phyloP scores from a whole-genome alignment of 805 yeast species.

The Millerozyma miso region DNA sequence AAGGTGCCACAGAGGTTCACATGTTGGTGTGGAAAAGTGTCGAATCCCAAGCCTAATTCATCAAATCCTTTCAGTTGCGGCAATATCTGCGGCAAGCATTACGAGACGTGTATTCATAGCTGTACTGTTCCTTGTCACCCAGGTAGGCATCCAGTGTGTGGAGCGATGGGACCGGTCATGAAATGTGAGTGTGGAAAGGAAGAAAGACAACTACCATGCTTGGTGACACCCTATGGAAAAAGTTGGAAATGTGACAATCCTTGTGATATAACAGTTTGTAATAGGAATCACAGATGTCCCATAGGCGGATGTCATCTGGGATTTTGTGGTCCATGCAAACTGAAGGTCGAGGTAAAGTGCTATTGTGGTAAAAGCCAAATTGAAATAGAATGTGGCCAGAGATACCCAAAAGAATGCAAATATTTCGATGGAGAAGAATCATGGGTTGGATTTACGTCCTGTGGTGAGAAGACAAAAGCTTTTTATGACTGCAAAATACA shows the following conservation, averaged over 20 bases:
- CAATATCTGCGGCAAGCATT: constrained; percentile 62
- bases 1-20: constrained; percentile 54
- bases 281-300: constrained; percentile 62
- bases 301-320: constrained; percentile 67
- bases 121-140: constrained; percentile 82
- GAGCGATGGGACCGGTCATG: constrained; percentile 69
- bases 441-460: constrained; percentile 33
- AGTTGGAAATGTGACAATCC: constrained; percentile 66
- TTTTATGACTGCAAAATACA: constrained; percentile 64
- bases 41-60: constrained; percentile 58
- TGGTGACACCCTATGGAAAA: constrained; percentile 57
- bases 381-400: constrained; percentile 41
- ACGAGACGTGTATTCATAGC: constrained; percentile 62
- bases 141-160: constrained; percentile 81
- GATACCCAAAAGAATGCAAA: constrained; percentile 34
- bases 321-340: constrained; percentile 71
- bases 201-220: constrained; percentile 65
- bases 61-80: constrained; percentile 85
- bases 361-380: constrained; percentile 67
- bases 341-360: constrained; percentile 47
- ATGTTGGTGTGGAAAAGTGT: constrained; percentile 87
- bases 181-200: constrained; percentile 72
- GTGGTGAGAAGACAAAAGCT: constrained; percentile 40
- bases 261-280: constrained; percentile 62
- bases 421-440: constrained; percentile 5